These are phyloP conservation scores for Coffea canephora DNA, from an alignment of 257 asterid species.

Conservation along the genomic window DNA sequence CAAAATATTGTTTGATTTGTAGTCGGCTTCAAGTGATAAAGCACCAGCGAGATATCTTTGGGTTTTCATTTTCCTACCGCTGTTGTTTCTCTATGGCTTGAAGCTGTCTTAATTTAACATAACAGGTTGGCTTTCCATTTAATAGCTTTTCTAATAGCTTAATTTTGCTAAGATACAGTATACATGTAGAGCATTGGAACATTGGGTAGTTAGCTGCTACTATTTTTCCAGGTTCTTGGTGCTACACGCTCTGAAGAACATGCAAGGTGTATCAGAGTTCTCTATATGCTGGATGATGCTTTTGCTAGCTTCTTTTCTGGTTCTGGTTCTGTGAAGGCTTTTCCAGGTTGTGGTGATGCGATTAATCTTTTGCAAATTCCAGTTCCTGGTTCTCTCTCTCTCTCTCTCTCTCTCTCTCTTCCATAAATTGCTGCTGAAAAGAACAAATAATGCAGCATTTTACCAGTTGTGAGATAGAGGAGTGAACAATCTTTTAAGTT, in stretches of 20 bases:
- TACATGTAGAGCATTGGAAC: not conserved
- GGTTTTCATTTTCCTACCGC: not conserved
- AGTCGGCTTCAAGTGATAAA: not conserved
- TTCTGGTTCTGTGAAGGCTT: not conserved
- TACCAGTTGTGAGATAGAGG: not conserved
- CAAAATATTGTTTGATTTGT: not conserved
- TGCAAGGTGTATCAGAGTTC: not conserved
- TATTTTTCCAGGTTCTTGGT: not conserved
- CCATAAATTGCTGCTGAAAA: slow-evolving; percentile 6
- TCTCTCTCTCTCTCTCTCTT: not conserved
- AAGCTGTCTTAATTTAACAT: not conserved
- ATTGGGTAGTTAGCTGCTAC: not conserved
- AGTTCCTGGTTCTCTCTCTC: not conserved
- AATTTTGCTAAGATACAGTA: not conserved
- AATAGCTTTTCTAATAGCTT: not conserved
- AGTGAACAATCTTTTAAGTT: not conserved
- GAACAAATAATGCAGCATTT: slow-evolving; percentile 15
- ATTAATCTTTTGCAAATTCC: slow-evolving; percentile 1
- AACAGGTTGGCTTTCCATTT: not conserved
- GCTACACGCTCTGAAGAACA: not conserved
- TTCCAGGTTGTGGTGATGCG: not conserved
- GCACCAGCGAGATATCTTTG: not conserved
- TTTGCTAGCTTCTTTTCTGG: not conserved
- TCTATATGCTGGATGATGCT: not conserved
- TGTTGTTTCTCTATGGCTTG: not conserved